Conservation (phyloP, 2,329 filamentous ascomycete species). For the Beauveria medogensis region DNA sequence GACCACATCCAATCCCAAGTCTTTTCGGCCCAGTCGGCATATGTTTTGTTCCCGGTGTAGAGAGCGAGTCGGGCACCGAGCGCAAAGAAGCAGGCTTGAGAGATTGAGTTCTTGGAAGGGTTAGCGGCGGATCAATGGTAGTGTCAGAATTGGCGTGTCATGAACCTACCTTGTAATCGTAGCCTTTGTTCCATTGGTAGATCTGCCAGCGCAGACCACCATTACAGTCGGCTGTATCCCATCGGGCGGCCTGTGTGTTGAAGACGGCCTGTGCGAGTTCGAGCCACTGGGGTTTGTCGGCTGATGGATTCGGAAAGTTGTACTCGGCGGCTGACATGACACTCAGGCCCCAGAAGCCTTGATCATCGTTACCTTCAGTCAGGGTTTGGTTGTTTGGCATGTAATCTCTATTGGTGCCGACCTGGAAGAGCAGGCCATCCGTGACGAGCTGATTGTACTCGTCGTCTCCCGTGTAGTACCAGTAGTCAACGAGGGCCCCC, state of each 20-base stretch:
- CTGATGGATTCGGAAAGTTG: conserved; percentile 60
- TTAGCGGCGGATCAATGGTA: background rate
- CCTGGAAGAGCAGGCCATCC: conserved; percentile 54
- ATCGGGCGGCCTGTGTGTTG: conserved; percentile 66
- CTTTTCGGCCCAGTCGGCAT: conserved; percentile 67
- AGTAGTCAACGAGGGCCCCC: conserved; percentile 64
- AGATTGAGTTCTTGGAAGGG: conserved; percentile 45
- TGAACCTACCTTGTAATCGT: conserved; percentile 51
- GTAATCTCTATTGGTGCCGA: conserved; percentile 50
- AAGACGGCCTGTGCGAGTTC: conserved; percentile 72
- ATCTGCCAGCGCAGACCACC: conserved; percentile 82
- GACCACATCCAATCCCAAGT: conserved; percentile 61
- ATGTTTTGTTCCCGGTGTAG: conserved; percentile 71
- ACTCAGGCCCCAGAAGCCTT: conserved; percentile 80
- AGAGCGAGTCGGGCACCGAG: conserved; percentile 60
- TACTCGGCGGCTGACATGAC: conserved; percentile 72
- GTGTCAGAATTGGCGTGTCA: background rate
- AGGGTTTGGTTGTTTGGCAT: conserved; percentile 60
- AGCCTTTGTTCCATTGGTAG: conserved; percentile 73
- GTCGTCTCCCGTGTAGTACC: conserved; percentile 58
- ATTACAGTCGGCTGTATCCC: conserved; percentile 61
- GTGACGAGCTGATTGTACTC: conserved; percentile 54
- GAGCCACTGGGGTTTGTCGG: conserved; percentile 58
- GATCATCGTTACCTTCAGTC: conserved; percentile 63
- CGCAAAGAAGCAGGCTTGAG: conserved; percentile 55